Evolutionary conservation across 202 grass and related monocot genomes (phyloP).

Genomic region (Carex arenaria): DNA sequence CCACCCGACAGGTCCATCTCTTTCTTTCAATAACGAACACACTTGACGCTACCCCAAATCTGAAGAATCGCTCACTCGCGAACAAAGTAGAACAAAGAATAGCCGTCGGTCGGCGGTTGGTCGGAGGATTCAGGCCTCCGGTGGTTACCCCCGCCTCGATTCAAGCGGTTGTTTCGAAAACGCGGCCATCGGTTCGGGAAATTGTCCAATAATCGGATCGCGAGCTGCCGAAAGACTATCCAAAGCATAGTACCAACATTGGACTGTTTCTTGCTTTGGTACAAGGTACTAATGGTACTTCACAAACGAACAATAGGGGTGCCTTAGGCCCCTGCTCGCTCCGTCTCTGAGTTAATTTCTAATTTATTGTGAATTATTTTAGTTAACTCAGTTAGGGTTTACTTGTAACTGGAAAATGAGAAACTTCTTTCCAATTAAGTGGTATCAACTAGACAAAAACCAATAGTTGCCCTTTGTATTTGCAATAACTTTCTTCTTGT

Average conservation of each 20-base stretch:
- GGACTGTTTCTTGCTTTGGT: background rate
- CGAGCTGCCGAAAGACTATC: background rate
- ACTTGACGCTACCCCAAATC: background rate
- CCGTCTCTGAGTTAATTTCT: background rate
- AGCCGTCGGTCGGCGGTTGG: background rate
- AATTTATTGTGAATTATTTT: background rate
- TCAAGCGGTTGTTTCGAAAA: background rate
- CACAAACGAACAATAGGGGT: background rate
- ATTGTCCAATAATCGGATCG: background rate
- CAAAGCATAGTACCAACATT: background rate
- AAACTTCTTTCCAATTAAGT: background rate
- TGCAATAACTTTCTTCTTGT: background rate
- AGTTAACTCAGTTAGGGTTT: background rate
- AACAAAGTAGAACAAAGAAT: background rate
- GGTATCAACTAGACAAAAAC: background rate
- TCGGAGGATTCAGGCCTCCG: background rate
- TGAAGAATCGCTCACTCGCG: background rate
- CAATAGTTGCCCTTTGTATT: background rate
- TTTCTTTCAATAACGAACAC: background rate
- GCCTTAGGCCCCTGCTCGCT: background rate
- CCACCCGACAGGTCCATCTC: no score
- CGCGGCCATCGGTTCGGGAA: background rate
- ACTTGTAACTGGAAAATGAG: background rate
- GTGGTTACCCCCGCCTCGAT: background rate
- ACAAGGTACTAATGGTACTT: background rate